Evolutionary conservation across 345 rosid species (phyloP).

Genomic region (Moricandia moricandioides): DNA sequence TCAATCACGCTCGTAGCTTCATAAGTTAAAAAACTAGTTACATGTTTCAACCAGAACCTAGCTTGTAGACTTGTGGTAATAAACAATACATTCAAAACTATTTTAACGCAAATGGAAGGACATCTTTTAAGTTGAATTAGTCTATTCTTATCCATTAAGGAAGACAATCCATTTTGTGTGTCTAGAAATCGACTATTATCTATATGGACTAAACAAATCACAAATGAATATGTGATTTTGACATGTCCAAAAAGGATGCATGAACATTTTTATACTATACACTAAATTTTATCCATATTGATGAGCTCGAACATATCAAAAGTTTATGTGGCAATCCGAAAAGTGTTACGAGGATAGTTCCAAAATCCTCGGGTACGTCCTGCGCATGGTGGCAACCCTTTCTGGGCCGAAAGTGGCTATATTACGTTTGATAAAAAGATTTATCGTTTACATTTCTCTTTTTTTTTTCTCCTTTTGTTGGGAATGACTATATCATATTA

Average conservation of each 20-base stretch:
- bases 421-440: neutral
- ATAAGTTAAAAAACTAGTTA: too few relatives aligned
- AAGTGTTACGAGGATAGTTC: constrained; percentile 21
- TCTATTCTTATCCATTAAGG: too few relatives aligned
- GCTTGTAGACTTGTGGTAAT: too few relatives aligned
- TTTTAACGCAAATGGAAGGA: too few relatives aligned
- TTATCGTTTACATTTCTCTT: neutral
- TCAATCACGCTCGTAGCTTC: too few relatives aligned
- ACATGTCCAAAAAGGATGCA: neutral
- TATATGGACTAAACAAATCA: neutral
- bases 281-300: neutral
- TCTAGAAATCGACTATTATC: too few relatives aligned
- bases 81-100: too few relatives aligned
- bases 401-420: neutral
- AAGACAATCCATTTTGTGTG: too few relatives aligned
- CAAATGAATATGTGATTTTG: constrained; percentile 3
- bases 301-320: neutral
- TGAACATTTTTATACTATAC: neutral
- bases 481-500: neutral
- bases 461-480: neutral
- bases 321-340: constrained; percentile 5
- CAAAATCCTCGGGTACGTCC: constrained; percentile 4
- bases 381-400: neutral
- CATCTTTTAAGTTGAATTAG: too few relatives aligned
- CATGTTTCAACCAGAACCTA: too few relatives aligned